Conservation (phyloP, 1,284 basidiomycete genomes). For the Cryptococcus deneoformans region DNA sequence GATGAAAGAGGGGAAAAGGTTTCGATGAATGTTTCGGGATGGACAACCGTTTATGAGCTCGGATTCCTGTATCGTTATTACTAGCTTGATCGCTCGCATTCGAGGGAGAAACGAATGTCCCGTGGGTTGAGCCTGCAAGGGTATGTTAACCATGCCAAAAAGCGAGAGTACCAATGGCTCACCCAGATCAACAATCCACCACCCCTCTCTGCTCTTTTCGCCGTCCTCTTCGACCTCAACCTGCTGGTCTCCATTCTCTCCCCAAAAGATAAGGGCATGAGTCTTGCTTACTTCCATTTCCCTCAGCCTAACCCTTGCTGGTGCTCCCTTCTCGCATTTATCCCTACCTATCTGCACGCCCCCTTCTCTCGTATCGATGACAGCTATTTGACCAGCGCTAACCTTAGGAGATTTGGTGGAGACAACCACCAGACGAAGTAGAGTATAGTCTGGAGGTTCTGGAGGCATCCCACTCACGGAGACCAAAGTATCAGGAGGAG, state of each 20-base stretch:
- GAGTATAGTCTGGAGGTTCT: constrained; percentile 14
- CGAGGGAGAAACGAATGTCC: constrained; percentile 32
- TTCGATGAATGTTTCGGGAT: constrained; percentile 33
- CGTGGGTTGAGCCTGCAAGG: constrained; percentile 42
- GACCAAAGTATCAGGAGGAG: too few relatives aligned
- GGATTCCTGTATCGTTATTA: too few relatives aligned
- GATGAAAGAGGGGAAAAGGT: constrained; percentile 32
- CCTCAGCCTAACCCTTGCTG: constrained; percentile 36
- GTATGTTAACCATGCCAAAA: too few relatives aligned
- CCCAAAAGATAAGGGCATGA: constrained; percentile 43
- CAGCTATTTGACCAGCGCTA: constrained; percentile 23
- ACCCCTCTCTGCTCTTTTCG: constrained; percentile 22
- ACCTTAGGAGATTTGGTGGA: constrained; percentile 20
- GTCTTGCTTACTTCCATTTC: constrained; percentile 50
- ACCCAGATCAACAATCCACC: constrained; percentile 47
- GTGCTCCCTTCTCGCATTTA: constrained; percentile 27
- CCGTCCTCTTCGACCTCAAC: constrained; percentile 6
- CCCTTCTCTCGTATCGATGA: constrained; percentile 45
- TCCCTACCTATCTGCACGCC: constrained; percentile 46
- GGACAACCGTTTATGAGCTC: constrained; percentile 22
- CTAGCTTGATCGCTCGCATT: too few relatives aligned
- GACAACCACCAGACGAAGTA: constrained; percentile 42
- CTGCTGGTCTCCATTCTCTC: constrained; percentile 10
- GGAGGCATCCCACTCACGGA: not conserved
- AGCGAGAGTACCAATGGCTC: not conserved